A percentile compares a stretch with the other conserved stretches of the same genome.
phyloP scores from a whole-genome alignment of 352 stramenopile species.

The Blastocystis hominis region DNA sequence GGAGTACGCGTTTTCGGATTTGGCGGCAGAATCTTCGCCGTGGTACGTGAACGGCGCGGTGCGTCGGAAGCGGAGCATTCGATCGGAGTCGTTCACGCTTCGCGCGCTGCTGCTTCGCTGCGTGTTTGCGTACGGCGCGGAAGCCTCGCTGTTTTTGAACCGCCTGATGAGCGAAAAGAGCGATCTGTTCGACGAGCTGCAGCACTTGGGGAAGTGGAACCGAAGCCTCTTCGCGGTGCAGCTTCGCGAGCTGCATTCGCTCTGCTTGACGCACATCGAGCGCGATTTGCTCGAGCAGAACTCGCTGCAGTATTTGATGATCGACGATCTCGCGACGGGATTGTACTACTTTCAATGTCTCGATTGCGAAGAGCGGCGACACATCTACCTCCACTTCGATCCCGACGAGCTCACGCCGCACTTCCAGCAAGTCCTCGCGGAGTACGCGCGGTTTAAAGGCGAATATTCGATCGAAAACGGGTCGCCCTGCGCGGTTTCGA shows the following conservation, averaged over 20 bases:
- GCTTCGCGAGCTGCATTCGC: too few relatives aligned
- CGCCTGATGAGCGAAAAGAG: not conserved
- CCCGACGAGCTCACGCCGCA: not conserved
- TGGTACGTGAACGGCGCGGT: not conserved
- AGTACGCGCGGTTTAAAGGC: not conserved
- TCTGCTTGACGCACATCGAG: not conserved
- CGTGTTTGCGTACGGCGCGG: not conserved
- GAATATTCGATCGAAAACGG: not conserved
- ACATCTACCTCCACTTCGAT: not conserved
- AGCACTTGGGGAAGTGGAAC: not conserved
- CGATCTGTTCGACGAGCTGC: not conserved
- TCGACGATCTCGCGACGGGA: constrained; percentile 20
- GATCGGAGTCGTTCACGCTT: not conserved
- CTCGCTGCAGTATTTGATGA: not conserved
- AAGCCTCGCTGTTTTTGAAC: not conserved
- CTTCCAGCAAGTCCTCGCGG: not conserved
- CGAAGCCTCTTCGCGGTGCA: not conserved
- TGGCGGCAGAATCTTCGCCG: not conserved
- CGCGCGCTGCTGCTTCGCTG: not conserved
- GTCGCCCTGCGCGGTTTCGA: not conserved
- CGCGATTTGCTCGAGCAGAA: not conserved
- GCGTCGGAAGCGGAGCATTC: not conserved
- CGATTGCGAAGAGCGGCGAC: not conserved
- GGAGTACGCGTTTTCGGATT: not conserved
- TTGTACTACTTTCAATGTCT: not conserved